phyloP scores from a whole-genome alignment of 148 eudicot genomes.

The Mesembryanthemum crystallinum region DNA sequence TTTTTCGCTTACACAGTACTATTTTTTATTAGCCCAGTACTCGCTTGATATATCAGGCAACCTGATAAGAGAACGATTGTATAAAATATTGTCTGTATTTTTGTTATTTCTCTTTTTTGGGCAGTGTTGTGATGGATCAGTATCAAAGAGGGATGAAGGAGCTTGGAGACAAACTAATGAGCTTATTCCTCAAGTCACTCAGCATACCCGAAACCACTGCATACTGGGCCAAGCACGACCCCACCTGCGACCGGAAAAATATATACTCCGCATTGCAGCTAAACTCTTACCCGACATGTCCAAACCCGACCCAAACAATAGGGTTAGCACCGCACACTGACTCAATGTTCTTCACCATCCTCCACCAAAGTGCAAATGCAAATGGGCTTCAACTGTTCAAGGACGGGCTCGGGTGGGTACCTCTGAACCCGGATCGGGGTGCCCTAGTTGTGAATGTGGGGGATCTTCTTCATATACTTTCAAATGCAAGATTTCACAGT shows the following conservation, averaged over 20 bases:
- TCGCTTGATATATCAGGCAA: too few species aligned
- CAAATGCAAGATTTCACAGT: slow-evolving; percentile 47
- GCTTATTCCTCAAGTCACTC: slow-evolving; percentile 40
- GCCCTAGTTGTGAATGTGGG: slow-evolving; percentile 65
- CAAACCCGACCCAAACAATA: slow-evolving; percentile 49
- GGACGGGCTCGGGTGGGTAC: slow-evolving; percentile 53
- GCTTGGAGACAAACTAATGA: slow-evolving; percentile 41
- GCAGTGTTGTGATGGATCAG: slow-evolving; percentile 54
- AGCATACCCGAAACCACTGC: slow-evolving; percentile 30
- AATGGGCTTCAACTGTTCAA: slow-evolving; percentile 52
- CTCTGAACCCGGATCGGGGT: slow-evolving; percentile 37
- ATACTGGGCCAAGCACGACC: slow-evolving; percentile 15
- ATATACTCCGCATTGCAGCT: slow-evolving; percentile 49
- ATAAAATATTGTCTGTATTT: not conserved
- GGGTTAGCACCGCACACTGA: slow-evolving; percentile 76
- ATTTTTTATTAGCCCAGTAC: too few species aligned
- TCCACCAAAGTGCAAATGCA: slow-evolving; percentile 45
- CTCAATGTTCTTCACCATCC: slow-evolving; percentile 58
- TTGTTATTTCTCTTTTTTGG: not conserved
- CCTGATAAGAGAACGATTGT: too few species aligned
- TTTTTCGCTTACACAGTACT: too few species aligned
- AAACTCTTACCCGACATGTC: slow-evolving; percentile 71
- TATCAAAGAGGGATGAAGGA: slow-evolving; percentile 49
- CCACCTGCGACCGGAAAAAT: slow-evolving; percentile 9
- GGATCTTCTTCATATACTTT: slow-evolving; percentile 56